Percentiles rank a stretch among this genome's conserved stretches.
Evolutionary conservation across 208 protist species (phyloP).

Genomic region (Leishmania amazonensis): DNA sequence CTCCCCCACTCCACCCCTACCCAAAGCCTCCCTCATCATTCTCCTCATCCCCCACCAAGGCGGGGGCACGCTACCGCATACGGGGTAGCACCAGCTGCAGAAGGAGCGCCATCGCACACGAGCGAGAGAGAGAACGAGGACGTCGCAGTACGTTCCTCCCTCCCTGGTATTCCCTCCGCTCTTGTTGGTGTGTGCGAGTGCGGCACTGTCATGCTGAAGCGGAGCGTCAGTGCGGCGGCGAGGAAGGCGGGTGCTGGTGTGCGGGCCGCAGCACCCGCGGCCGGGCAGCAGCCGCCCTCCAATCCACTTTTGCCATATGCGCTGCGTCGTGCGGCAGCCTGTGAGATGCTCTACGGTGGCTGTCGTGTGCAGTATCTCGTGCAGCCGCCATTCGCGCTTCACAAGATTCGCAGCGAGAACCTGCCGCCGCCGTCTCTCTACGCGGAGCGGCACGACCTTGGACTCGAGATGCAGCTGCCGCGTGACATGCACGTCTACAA

Average conservation of each 20-base stretch:
- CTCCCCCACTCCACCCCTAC: background rate
- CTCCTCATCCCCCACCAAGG: background rate
- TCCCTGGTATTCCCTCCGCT: background rate
- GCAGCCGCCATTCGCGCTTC: slow-evolving; percentile 47
- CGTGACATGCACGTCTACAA: slow-evolving; percentile 34
- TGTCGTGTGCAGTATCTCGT: slow-evolving; percentile 67
- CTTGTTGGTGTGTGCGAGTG: background rate
- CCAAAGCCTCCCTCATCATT: background rate
- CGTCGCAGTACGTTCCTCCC: background rate
- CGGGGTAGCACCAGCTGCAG: background rate
- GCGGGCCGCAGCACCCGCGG: background rate
- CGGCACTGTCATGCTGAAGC: slow-evolving; percentile 19
- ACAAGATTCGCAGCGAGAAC: slow-evolving; percentile 56
- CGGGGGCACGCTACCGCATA: background rate
- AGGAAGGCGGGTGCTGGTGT: slow-evolving; percentile 4
- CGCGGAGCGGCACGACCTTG: slow-evolving; percentile 57
- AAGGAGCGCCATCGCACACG: background rate
- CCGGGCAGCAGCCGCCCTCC: background rate
- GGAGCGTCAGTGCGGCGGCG: background rate
- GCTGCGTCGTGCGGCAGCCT: slow-evolving; percentile 59
- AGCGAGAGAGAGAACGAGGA: slow-evolving; percentile 1
- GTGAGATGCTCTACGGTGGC: slow-evolving; percentile 84
- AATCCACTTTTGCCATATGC: slow-evolving; percentile 71
- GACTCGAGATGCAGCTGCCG: slow-evolving; percentile 70
- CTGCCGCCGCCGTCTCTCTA: slow-evolving; percentile 59